These are phyloP conservation scores for Sanghuangporus baumii DNA, from an alignment of 1,284 basidiomycete species.

Conservation along the genomic window DNA sequence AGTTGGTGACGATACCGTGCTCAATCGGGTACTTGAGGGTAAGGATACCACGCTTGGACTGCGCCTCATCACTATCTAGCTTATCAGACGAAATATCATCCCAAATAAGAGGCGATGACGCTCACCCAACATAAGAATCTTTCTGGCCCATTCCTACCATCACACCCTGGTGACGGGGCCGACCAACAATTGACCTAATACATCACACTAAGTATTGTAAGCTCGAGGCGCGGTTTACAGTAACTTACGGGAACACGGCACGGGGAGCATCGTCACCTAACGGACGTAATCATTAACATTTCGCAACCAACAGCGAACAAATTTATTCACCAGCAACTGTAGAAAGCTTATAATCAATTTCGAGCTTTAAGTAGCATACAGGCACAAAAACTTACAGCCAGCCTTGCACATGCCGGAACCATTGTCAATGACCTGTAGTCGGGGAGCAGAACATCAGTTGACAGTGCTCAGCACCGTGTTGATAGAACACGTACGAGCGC, in stretches of 20 bases:
- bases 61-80: slow-evolving; percentile 75
- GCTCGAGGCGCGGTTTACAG: neutral
- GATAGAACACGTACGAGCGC: slow-evolving; percentile 32
- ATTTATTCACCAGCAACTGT: slow-evolving; percentile 30
- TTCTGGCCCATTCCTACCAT: slow-evolving; percentile 91
- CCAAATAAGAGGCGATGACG: slow-evolving; percentile 20
- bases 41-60: slow-evolving; percentile 94
- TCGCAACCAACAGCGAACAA: neutral
- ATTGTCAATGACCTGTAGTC: slow-evolving; percentile 52
- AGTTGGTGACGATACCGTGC: slow-evolving; percentile 91
- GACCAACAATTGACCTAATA: slow-evolving; percentile 80
- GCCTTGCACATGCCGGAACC: slow-evolving; percentile 72
- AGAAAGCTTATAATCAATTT: slow-evolving; percentile 13
- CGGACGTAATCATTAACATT: neutral
- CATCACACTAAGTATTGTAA: neutral
- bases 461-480: neutral
- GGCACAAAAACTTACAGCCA: slow-evolving; percentile 36
- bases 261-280: slow-evolving; percentile 73
- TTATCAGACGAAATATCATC: neutral
- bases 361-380: slow-evolving; percentile 14
- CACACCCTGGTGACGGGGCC: slow-evolving; percentile 89
- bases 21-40: slow-evolving; percentile 86
- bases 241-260: slow-evolving; percentile 63
- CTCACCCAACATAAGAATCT: slow-evolving; percentile 83
- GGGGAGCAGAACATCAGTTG: neutral